phyloP scores from a whole-genome alignment of 768 basidiomycete genomes.

The Suillus discolor region DNA sequence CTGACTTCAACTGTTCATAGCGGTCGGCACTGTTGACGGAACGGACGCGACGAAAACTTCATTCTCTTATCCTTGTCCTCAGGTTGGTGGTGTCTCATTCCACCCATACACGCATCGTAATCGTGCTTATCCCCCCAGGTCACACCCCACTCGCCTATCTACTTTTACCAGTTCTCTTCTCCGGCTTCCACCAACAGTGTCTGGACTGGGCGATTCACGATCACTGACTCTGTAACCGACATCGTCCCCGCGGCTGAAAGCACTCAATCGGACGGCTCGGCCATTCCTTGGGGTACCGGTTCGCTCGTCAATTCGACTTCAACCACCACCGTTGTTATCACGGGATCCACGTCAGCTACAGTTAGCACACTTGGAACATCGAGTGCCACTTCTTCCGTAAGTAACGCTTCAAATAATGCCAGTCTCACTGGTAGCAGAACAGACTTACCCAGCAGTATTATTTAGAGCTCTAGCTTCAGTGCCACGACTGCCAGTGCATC shows the following conservation, averaged over 20 bases:
- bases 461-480: neutral
- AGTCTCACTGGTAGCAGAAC: conserved; percentile 6
- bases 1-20: conserved; percentile 38
- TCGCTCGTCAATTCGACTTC: conserved; percentile 48
- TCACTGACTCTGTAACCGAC: conserved; percentile 52
- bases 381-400: neutral
- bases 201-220: conserved; percentile 82
- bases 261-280: conserved; percentile 50
- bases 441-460: neutral
- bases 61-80: conserved; percentile 66
- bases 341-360: conserved; percentile 13
- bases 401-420: conserved; percentile 12
- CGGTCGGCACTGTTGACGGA: conserved; percentile 68
- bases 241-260: conserved; percentile 51
- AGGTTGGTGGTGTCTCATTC: conserved; percentile 41
- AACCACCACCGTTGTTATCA: conserved; percentile 21
- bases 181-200: conserved; percentile 38
- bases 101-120: conserved; percentile 1
- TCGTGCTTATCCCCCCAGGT: conserved; percentile 44
- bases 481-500: neutral
- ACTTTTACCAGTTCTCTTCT: conserved; percentile 79
- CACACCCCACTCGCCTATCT: conserved; percentile 62
- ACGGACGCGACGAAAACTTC: conserved; percentile 46
- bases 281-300: conserved; percentile 71
- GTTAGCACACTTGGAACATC: conserved; percentile 6